A percentile compares a stretch with the other conserved stretches of the same genome.
These are phyloP conservation scores for Kazachstania africana DNA, from an alignment of 805 yeast genomes.

Conservation along the genomic window DNA sequence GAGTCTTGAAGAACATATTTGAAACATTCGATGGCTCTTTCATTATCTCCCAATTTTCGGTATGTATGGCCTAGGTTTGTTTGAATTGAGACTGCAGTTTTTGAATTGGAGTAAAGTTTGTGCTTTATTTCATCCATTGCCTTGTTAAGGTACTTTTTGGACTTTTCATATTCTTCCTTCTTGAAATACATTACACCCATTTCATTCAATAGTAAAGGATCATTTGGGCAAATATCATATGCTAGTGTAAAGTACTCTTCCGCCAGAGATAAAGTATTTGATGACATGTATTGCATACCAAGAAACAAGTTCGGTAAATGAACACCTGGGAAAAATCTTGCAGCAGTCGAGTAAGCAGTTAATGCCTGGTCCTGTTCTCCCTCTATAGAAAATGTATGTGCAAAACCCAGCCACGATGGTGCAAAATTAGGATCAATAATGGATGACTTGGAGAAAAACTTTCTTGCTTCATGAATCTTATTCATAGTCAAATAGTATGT, in stretches of 20 bases:
- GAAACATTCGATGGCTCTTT: conserved; percentile 64
- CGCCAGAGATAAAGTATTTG: conserved; percentile 71
- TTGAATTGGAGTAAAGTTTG: conserved; percentile 64
- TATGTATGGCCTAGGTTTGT: conserved; percentile 84
- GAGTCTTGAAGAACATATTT: conserved; percentile 61
- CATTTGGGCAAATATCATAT: conserved; percentile 65
- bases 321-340: conserved; percentile 79
- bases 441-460: conserved; percentile 81
- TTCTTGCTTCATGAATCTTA: conserved; percentile 71
- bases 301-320: conserved; percentile 81
- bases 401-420: conserved; percentile 96
- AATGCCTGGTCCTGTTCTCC: conserved; percentile 99
- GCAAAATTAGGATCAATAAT: conserved; percentile 80
- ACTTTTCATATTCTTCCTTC: conserved; percentile 49
- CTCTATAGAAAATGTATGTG: conserved; percentile 93
- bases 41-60: conserved; percentile 48
- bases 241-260: conserved; percentile 76
- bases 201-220: conserved; percentile 83
- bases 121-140: conserved; percentile 62
- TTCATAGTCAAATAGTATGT: conserved; percentile 70
- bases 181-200: conserved; percentile 87
- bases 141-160: conserved; percentile 57
- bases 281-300: conserved; percentile 92
- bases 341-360: conserved; percentile 92
- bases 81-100: conserved; percentile 76